phyloP scores from a whole-genome alignment of 2,329 filamentous ascomycete species.

The Teratosphaeria zuluensis region DNA sequence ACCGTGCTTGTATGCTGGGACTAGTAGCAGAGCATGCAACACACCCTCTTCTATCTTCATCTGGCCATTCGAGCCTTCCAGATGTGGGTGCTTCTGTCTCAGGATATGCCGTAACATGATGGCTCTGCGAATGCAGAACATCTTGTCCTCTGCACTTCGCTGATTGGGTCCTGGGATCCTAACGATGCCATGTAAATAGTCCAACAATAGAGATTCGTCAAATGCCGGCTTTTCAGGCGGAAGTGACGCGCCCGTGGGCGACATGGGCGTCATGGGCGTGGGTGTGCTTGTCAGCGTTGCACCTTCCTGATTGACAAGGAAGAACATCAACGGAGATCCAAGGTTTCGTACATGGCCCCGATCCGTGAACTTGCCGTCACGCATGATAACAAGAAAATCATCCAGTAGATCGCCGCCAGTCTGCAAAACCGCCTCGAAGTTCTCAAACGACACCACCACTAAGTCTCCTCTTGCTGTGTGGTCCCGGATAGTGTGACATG shows the following conservation, averaged over 20 bases:
- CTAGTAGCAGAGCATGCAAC: slow-evolving; percentile 24
- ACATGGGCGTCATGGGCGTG: slow-evolving; percentile 16
- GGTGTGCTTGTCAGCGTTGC: slow-evolving; percentile 14
- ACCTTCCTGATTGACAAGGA: slow-evolving; percentile 23
- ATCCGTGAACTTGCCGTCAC: slow-evolving; percentile 22
- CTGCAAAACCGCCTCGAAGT: slow-evolving; percentile 22
- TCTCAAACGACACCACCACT: slow-evolving; percentile 23
- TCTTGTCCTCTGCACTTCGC: slow-evolving; percentile 17
- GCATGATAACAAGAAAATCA: slow-evolving; percentile 22
- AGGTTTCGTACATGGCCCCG: slow-evolving; percentile 17
- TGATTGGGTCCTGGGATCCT: slow-evolving; percentile 23
- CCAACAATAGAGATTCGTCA: slow-evolving; percentile 21
- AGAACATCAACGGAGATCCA: slow-evolving; percentile 23
- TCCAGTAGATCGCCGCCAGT: slow-evolving; percentile 17
- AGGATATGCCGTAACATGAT: slow-evolving; percentile 25
- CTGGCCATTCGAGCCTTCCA: slow-evolving; percentile 16
- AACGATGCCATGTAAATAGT: slow-evolving; percentile 24
- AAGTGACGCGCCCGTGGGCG: slow-evolving; percentile 15
- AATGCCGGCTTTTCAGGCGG: slow-evolving; percentile 7
- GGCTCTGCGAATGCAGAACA: slow-evolving; percentile 23
- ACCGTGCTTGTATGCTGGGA: slow-evolving; percentile 26
- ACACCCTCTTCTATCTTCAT: slow-evolving; percentile 27
- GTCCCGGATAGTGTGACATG: slow-evolving; percentile 24
- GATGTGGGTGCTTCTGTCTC: slow-evolving; percentile 22
- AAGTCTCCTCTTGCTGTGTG: slow-evolving; percentile 16